phyloP scores from a whole-genome alignment of 495 filamentous ascomycete genomes.

The Trichoderma asperelloides region DNA sequence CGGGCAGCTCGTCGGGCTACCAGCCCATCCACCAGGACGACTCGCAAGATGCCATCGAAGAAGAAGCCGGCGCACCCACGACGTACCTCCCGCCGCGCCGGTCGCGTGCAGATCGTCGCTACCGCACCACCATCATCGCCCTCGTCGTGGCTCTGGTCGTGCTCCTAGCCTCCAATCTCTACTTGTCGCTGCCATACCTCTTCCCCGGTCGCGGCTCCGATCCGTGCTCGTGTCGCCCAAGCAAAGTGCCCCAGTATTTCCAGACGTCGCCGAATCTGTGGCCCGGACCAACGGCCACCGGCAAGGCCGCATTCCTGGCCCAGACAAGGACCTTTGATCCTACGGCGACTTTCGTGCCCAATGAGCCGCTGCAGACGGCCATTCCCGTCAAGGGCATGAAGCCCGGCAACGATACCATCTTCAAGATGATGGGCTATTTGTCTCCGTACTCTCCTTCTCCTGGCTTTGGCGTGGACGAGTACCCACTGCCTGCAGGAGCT shows the following conservation, averaged over 20 bases:
- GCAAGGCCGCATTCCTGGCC: constrained; percentile 46
- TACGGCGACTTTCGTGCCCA: constrained; percentile 42
- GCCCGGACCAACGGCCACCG: constrained; percentile 49
- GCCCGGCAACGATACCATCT: constrained; percentile 41
- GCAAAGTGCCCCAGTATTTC: constrained; percentile 45
- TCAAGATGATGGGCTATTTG: constrained; percentile 42
- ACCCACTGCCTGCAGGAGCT: constrained; percentile 42
- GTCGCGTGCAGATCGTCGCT: not conserved
- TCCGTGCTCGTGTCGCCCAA: constrained; percentile 14
- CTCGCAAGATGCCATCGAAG: not conserved
- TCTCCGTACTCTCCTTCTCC: constrained; percentile 34
- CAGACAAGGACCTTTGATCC: constrained; percentile 45
- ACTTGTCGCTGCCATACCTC: not conserved
- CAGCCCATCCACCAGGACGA: constrained; percentile 2
- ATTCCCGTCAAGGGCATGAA: constrained; percentile 43
- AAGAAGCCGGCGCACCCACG: not conserved
- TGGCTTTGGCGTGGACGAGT: constrained; percentile 50
- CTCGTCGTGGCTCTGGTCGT: not conserved
- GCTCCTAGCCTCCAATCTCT: constrained; percentile 1
- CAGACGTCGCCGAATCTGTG: constrained; percentile 37
- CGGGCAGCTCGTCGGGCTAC: not conserved
- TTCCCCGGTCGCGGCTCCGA: not conserved
- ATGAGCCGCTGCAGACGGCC: constrained; percentile 48
- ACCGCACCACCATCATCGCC: constrained; percentile 9
- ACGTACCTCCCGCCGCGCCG: not conserved